Conservation (phyloP, 2,329 filamentous ascomycete species). For the Colletotrichum coccodes region DNA sequence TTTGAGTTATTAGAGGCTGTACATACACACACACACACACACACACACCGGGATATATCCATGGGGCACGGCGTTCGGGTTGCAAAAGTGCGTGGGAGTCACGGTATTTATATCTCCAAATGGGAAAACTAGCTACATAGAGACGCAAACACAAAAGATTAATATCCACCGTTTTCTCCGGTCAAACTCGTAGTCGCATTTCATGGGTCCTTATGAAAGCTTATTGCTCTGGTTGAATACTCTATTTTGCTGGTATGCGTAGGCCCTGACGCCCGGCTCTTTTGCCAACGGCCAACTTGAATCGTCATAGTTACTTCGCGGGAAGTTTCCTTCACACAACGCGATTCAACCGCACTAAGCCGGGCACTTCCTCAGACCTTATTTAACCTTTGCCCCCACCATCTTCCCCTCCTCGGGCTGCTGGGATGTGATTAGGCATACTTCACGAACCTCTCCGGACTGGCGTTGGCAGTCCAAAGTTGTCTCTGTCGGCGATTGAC, state of each 20-base stretch:
- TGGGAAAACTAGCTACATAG: not conserved
- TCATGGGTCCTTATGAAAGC: not conserved
- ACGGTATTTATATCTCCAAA: not conserved
- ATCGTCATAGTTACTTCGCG: not conserved
- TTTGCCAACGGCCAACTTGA: not conserved
- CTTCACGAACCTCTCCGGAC: not conserved
- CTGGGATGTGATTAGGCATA: too few species aligned
- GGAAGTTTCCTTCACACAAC: too few species aligned
- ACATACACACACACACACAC: not conserved
- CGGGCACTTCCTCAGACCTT: too few species aligned
- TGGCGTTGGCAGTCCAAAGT: not conserved
- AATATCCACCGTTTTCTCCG: not conserved
- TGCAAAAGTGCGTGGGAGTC: not conserved
- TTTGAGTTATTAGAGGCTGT: not conserved
- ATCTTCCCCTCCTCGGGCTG: too few species aligned
- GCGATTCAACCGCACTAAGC: too few species aligned
- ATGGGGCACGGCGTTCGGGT: not conserved
- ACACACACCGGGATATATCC: not conserved
- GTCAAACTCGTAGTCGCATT: not conserved
- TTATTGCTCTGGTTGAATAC: not conserved
- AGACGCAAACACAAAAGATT: not conserved
- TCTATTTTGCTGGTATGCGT: not conserved
- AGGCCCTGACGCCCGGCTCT: not conserved
- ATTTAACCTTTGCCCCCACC: too few species aligned
- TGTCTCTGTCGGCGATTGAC: not conserved